Conservation (phyloP, 1,284 basidiomycete genomes). For the Peniophora sp. region DNA sequence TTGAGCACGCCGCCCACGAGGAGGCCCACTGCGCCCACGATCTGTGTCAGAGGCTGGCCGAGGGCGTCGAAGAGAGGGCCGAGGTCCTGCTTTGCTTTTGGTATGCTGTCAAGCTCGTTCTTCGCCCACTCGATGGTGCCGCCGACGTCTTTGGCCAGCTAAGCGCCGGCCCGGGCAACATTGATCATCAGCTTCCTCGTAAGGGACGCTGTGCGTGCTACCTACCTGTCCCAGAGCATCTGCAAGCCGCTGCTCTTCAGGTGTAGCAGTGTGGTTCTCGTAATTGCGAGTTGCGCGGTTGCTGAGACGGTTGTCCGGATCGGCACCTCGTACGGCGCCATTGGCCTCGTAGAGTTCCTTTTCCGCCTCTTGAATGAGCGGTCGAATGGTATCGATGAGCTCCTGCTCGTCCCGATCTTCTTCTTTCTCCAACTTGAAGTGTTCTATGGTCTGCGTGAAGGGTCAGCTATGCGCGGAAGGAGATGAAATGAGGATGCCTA, state of each 20-base stretch:
- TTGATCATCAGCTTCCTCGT: background rate
- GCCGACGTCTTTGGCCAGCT: background rate
- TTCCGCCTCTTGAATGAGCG: background rate
- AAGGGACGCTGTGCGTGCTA: background rate
- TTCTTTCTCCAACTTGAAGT: background rate
- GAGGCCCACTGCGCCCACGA: background rate
- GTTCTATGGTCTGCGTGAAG: background rate
- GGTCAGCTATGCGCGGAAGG: background rate
- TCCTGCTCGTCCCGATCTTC: background rate
- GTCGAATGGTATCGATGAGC: background rate
- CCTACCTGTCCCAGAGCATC: background rate
- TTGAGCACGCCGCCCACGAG: background rate
- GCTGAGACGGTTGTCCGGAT: background rate
- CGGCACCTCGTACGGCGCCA: background rate
- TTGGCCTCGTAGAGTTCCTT: background rate
- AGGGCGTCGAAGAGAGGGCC: background rate
- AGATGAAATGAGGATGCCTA: background rate
- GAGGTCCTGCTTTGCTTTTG: background rate
- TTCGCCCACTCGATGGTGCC: background rate
- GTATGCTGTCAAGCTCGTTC: background rate
- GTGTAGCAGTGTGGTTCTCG: background rate
- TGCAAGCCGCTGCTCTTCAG: background rate
- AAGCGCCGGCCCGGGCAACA: too few species aligned
- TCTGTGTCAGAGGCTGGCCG: background rate
- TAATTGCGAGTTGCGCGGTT: background rate